These are phyloP conservation scores for Penicillium bialowiezense DNA, from an alignment of 495 filamentous ascomycete species.

Conservation along the genomic window DNA sequence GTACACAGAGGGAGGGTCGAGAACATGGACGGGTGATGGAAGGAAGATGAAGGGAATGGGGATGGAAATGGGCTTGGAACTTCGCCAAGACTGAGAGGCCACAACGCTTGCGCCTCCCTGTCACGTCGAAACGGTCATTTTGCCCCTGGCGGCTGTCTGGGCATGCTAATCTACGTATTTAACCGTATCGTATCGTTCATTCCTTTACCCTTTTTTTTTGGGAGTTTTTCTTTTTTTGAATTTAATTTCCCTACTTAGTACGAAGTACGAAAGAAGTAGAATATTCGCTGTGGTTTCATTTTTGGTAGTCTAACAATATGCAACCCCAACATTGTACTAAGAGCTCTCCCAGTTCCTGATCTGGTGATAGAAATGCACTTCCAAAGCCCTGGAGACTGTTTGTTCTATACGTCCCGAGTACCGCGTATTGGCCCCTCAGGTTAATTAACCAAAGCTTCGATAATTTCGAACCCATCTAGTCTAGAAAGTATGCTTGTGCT, in stretches of 20 bases:
- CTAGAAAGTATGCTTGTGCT: slow-evolving; percentile 5
- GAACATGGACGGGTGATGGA: slow-evolving; percentile 17
- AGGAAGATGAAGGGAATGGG: slow-evolving; percentile 10
- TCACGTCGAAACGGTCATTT: slow-evolving; percentile 27
- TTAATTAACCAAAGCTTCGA: neutral
- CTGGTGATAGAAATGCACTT: no score
- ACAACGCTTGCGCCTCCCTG: slow-evolving; percentile 30
- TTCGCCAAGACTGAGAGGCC: slow-evolving; percentile 43
- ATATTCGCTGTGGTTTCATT: no score
- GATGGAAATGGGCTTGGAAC: slow-evolving; percentile 34
- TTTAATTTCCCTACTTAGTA: no score
- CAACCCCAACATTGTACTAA: no score
- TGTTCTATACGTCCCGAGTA: no score
- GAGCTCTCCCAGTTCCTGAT: no score
- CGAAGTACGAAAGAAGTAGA: no score
- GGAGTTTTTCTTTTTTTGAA: no score
- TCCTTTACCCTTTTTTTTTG: no score
- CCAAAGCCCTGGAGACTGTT: no score
- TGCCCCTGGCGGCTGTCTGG: neutral
- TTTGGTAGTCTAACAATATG: no score
- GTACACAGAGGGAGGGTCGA: slow-evolving; percentile 19
- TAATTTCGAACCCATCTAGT: neutral
- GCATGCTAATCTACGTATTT: neutral
- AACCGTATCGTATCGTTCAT: neutral
- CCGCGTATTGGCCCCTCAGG: slow-evolving; percentile 2